Base-by-base conservation (phyloP, 331 rosid species). In the Prunus yedoensis region DNA sequence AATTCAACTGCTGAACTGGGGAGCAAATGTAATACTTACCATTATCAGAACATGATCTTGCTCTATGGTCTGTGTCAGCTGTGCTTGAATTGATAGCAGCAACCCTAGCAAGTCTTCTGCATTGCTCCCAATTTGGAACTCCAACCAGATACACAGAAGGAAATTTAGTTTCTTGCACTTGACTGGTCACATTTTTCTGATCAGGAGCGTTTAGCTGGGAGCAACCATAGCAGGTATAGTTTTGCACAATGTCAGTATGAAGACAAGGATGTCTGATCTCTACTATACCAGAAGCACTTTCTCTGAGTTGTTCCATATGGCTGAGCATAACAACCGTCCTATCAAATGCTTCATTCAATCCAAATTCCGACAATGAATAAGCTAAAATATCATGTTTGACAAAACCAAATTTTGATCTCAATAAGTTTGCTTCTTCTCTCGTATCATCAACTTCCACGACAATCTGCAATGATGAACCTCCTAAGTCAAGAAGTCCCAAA, bases 391-490 rank as follows among this genome's bases (percentile, higher is more conserved):
- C 76, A 73, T 82, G 90, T 82, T 86, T 83, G 43, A 72, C 60
- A n/a, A 79, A 84, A 52, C 91, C 87, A 16, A 89, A 54, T 59
- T 81, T 85, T 43, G 90, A 89, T 77, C 84, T 88, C 86, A 89
- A 51, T 28, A 68, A 35, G 60, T 82, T 78, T 45, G 53, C 62
- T 20, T 79, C 87, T 78, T 89, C 86, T 51, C 80, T 73, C 4
- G 62, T 68, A 50, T 45, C 79, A 68, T 73, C 90, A 30, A 74
- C 59, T 85, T 90, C 89, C 82, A 83, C 79, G 74, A 88, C 92
- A 66, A 89, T 81, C 85, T 93, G 93, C 89, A 93, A 83, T 0
- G 98, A 93, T 5, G 98, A 93, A 65, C 97, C 96, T 73, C 97
- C 97, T 82, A 93, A 79, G 87, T 91, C 98, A 66, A 89, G 84